phyloP scores from a whole-genome alignment of 2,329 filamentous ascomycete species.

The Geosmithia putterillii region DNA sequence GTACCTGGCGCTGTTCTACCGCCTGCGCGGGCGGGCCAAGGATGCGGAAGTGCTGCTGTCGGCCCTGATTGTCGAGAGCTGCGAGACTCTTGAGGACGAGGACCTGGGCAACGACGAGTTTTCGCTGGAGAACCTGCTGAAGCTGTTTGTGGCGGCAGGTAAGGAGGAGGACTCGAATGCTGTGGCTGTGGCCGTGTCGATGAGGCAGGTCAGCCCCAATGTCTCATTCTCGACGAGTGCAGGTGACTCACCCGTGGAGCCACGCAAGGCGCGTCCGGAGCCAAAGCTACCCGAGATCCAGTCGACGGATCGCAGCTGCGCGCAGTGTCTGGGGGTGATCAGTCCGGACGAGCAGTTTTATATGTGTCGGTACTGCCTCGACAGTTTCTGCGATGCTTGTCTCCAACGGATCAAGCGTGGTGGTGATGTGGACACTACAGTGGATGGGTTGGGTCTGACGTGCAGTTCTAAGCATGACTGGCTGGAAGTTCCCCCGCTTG shows the following conservation, averaged over 20 bases:
- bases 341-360: conserved; percentile 15
- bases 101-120: conserved; percentile 28
- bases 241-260: conserved; percentile 13
- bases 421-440: conserved; percentile 11
- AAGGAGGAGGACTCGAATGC: conserved; percentile 20
- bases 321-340: conserved; percentile 24
- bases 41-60: conserved; percentile 17
- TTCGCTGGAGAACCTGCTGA: conserved; percentile 26
- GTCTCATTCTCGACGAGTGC: conserved; percentile 12
- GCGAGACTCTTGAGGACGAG: conserved; percentile 24
- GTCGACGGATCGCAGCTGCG: conserved; percentile 19
- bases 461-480: conserved; percentile 25
- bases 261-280: conserved; percentile 12
- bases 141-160: conserved; percentile 22
- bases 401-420: conserved; percentile 15
- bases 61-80: conserved; percentile 21
- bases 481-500: conserved; percentile 23
- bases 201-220: conserved; percentile 19
- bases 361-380: conserved; percentile 25
- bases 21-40: conserved; percentile 12
- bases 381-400: conserved; percentile 23
- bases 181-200: conserved; percentile 22
- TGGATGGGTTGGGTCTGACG: conserved; percentile 8
- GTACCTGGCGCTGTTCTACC: conserved; percentile 24
- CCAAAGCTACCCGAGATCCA: conserved; percentile 24